Evolutionary conservation across 139 green algal genomes (phyloP).

Genomic region (Desmodesmus armatus): DNA sequence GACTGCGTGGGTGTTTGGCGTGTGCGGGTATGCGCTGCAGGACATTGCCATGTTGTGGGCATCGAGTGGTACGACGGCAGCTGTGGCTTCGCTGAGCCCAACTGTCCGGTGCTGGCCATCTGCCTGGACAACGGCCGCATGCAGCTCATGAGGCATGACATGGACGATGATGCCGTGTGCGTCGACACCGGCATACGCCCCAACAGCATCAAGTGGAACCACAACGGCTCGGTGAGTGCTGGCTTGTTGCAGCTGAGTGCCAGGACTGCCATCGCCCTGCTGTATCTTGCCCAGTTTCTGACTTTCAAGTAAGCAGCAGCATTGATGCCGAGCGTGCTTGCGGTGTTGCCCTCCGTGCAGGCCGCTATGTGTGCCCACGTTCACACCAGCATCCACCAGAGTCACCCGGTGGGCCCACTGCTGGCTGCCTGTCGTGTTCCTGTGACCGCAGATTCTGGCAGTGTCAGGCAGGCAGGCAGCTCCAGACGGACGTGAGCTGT

Average conservation of each 20-base stretch:
- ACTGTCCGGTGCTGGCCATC: constrained; percentile 75
- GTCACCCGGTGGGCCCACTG: too few relatives aligned
- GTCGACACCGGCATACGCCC: constrained; percentile 79
- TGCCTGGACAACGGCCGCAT: constrained; percentile 80
- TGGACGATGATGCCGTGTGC: constrained; percentile 75
- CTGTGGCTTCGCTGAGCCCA: constrained; percentile 70
- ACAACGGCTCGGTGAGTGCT: constrained; percentile 68
- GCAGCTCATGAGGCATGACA: constrained; percentile 80
- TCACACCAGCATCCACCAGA: too few relatives aligned
- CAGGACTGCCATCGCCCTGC: too few relatives aligned
- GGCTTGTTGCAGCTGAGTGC: too few relatives aligned
- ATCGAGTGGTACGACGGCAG: constrained; percentile 86
- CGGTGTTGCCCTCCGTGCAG: too few relatives aligned
- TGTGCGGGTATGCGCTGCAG: constrained; percentile 16
- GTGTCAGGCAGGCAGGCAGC: constrained; percentile 66
- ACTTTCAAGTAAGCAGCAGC: background rate
- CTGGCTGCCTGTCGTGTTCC: background rate
- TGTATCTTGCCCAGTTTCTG: too few relatives aligned
- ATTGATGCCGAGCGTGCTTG: too few relatives aligned
- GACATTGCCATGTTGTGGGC: constrained; percentile 67
- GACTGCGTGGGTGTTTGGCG: background rate
- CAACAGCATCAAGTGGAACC: constrained; percentile 74
- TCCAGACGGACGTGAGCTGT: constrained; percentile 49
- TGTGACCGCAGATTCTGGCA: constrained; percentile 60
- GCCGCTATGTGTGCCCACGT: too few relatives aligned